Base-by-base conservation (phyloP, 1,284 basidiomycete species). In the Cystobasidium pallidum region DNA sequence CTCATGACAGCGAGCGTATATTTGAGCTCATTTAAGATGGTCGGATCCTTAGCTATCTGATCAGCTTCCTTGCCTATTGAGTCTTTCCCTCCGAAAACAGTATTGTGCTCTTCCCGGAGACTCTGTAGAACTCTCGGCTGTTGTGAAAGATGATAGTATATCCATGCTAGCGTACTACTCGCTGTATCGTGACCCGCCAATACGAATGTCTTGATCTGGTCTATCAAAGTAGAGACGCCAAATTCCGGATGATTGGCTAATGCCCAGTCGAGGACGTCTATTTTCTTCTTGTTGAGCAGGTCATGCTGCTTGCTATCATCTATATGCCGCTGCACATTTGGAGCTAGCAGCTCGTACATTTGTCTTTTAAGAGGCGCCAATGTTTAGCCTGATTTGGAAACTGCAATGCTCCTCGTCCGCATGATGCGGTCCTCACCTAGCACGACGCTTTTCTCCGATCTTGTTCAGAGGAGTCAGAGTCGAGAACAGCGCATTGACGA, bases 161-260 rank as follows among this genome's bases (percentile, higher is more conserved):
- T 71, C 68, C 68, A 71, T 32, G 68, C 68, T 26, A 71, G 36
- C 13, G 68, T 71, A 24, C 54, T 59, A 28, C 47, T 54, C 24
- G 68, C 68, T 17, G 68, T 71, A 57, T 71, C 68, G 30, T 71
- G 68, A 2, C 68, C 68, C 2, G 68, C 68, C 32, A 71, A 34
- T 1, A 71, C 51, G 43, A 71, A 71, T 7, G 68, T 71, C 49
- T 71, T 71, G 61, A 71, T 34, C 52, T 71, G 68, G 36, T 71
- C 68, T 24, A 71, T 52, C 1, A 71, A 34, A 26, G 59, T 71
- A 15, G 59, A 54, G 10, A 64, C 68, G n/a, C 47, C 41, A 30
- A 71, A 71, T 45, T 57, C 68, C 21, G 68, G 68, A 57, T 71
- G 68, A 28, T 52, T 63, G 24, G 68, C 34, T 30, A 71, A 43